phyloP scores from a whole-genome alignment of 164 flowering plant species.

The Vitis rotundifolia region DNA sequence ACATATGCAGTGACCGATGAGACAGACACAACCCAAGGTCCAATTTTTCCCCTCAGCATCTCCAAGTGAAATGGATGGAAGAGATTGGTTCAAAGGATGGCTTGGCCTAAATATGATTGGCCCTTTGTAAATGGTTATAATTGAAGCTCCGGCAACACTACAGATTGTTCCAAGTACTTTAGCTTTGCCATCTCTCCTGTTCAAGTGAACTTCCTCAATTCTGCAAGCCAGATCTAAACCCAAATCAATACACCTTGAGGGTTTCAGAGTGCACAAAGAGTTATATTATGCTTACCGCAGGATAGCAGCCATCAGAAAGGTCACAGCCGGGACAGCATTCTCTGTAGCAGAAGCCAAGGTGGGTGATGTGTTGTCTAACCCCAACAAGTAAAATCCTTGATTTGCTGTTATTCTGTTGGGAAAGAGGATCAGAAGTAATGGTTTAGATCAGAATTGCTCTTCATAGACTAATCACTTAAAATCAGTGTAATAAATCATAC shows the following conservation, averaged over 20 bases:
- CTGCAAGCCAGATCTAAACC: slow-evolving; percentile 11
- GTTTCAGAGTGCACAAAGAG: not conserved
- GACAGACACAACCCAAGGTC: slow-evolving; percentile 31
- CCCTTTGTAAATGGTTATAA: slow-evolving; percentile 32
- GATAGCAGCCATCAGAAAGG: slow-evolving; percentile 45
- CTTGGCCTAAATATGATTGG: slow-evolving; percentile 23
- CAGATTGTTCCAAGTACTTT: slow-evolving; percentile 27
- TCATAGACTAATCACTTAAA: too few species aligned
- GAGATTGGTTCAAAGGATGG: not conserved
- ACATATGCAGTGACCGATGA: slow-evolving; percentile 23
- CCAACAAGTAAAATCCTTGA: slow-evolving; percentile 86
- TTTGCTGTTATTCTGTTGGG: slow-evolving; percentile 72
- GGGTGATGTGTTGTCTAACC: slow-evolving; percentile 82
- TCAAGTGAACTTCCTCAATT: slow-evolving; percentile 21
- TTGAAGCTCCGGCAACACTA: slow-evolving; percentile 25
- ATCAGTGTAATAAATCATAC: slow-evolving; percentile 11
- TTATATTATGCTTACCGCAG: slow-evolving; percentile 10
- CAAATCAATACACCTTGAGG: not conserved
- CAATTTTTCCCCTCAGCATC: slow-evolving; percentile 25
- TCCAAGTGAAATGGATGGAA: not conserved
- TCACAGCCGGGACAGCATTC: slow-evolving; percentile 84
- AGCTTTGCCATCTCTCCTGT: slow-evolving; percentile 28
- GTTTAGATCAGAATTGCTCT: not conserved
- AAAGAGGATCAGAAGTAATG: not conserved
- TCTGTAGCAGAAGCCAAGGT: slow-evolving; percentile 91